These are phyloP conservation scores for Ophiostoma pallidulum DNA, from an alignment of 2,329 filamentous ascomycete genomes.

Conservation along the genomic window DNA sequence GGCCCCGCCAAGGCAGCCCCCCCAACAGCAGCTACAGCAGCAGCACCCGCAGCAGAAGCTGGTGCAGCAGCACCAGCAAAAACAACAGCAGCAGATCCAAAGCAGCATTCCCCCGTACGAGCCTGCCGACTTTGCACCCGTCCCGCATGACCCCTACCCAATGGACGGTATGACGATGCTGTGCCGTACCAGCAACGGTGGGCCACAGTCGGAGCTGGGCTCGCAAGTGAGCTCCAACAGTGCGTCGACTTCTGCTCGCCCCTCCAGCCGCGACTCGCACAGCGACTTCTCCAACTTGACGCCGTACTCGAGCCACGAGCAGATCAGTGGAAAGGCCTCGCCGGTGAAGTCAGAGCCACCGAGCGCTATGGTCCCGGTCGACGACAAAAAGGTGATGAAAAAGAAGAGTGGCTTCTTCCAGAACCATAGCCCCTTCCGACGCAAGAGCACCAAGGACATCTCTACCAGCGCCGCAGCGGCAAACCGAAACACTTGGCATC, in stretches of 20 bases:
- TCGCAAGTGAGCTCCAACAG: constrained; percentile 25
- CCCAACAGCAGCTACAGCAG: constrained; percentile 6
- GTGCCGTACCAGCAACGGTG: constrained; percentile 51
- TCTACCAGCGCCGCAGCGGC: constrained; percentile 27
- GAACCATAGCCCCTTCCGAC: constrained; percentile 82
- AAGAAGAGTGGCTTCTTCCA: constrained; percentile 84
- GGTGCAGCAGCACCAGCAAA: constrained; percentile 19
- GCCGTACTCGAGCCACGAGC: constrained; percentile 79
- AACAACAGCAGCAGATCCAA: constrained; percentile 23
- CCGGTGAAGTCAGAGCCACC: constrained; percentile 48
- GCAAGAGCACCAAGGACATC: constrained; percentile 76
- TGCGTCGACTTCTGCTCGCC: constrained; percentile 54
- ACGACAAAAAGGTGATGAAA: constrained; percentile 59
- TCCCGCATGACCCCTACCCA: constrained; percentile 90
- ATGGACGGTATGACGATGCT: constrained; percentile 97
- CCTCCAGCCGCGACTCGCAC: constrained; percentile 76
- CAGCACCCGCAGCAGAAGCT: no score
- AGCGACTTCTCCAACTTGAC: constrained; percentile 88
- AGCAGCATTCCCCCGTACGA: constrained; percentile 28
- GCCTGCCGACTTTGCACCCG: constrained; percentile 50
- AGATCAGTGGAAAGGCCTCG: constrained; percentile 62
- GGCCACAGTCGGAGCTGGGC: constrained; percentile 28
- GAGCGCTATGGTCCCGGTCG: constrained; percentile 34
- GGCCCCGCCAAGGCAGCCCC: not conserved
- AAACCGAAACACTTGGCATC: constrained; percentile 53